phyloP scores from a whole-genome alignment of 2,329 filamentous ascomycete genomes.

The Emergomyces pasteurianus region DNA sequence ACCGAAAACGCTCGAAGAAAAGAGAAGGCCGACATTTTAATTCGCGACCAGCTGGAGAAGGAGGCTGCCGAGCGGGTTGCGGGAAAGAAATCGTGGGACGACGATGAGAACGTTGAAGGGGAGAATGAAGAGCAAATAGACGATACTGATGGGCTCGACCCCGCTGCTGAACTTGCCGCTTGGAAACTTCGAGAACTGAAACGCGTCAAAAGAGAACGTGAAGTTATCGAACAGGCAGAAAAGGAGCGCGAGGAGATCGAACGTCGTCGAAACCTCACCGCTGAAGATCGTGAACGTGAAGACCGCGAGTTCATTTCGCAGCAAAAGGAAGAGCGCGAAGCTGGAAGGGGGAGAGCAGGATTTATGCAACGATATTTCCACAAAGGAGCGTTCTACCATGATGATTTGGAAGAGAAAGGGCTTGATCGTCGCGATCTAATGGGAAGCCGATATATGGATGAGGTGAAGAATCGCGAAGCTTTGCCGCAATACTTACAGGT shows the following conservation, averaged over 20 bases:
- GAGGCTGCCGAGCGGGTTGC: slow-evolving; percentile 63
- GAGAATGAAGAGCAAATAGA: slow-evolving; percentile 65
- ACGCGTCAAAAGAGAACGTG: slow-evolving; percentile 75
- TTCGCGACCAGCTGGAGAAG: slow-evolving; percentile 80
- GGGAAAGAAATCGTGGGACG: slow-evolving; percentile 79
- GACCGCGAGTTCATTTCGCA: slow-evolving; percentile 65
- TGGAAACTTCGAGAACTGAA: slow-evolving; percentile 91
- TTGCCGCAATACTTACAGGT: slow-evolving; percentile 87
- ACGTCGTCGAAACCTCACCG: slow-evolving; percentile 71
- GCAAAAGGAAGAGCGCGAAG: slow-evolving; percentile 67
- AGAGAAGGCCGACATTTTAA: slow-evolving; percentile 61
- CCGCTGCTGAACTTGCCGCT: slow-evolving; percentile 75
- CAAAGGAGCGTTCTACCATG: slow-evolving; percentile 89
- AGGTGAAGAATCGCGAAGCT: slow-evolving; percentile 67
- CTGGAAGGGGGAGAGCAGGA: slow-evolving; percentile 64
- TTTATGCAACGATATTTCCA: slow-evolving; percentile 97
- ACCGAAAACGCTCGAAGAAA: slow-evolving; percentile 32
- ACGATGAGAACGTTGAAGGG: slow-evolving; percentile 52
- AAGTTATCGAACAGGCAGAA: slow-evolving; percentile 73
- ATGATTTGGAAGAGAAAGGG: slow-evolving; percentile 62
- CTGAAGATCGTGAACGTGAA: slow-evolving; percentile 74
- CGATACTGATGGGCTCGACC: slow-evolving; percentile 77
- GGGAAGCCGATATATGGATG: slow-evolving; percentile 70
- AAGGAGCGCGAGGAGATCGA: slow-evolving; percentile 81
- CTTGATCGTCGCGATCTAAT: slow-evolving; percentile 74